Evolutionary conservation across 2,329 filamentous ascomycete species (phyloP), one percentile per base, ranked within the genome.

Genomic region (Pleurostoma richardsiae): DNA sequence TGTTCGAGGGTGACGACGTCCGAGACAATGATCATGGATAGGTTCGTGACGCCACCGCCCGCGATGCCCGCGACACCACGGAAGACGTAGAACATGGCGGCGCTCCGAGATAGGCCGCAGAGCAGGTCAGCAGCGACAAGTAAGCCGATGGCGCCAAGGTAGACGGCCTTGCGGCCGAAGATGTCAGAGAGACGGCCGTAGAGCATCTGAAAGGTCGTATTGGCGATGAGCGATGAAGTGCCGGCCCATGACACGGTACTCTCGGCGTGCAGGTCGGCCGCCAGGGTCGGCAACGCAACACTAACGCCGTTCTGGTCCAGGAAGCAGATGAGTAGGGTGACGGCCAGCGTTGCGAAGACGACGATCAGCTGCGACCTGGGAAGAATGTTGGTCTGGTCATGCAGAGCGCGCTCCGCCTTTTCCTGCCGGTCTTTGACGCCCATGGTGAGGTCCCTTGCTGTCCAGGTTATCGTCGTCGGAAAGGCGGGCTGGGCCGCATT

Each of bases 141-240:
- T 10, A 82, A 59, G 0, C 66, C 66, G 6, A 83, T 60, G 2
- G 77, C 76, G 2, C 67, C 69, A 3, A 85, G 57, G 44, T 79
- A 77, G 5, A 85, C 69, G 6, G 72, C 68, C 58, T 84, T 84
- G 19, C 81, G 72, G 26, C 80, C 79, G 43, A 83, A 73, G 1
- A 83, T 76, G 59, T 84, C 80, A 1, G 79, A 82, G 3, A 83
- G 55, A 3, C 80, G 72, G 26, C 82, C 81, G 57, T 85, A 85
- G 0, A 86, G 69, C 49, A 84, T 79, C 52, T 82, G 81, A 52
- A 85, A 85, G 31, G 78, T 75, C 0, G 82, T 84, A 49, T 77
- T 79, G 30, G 76, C 76, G 41, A 81, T 73, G 40, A 81, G 59
- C 4, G 71, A 70, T 6, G 74, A 71, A 0, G 74, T 78, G 5